Base-by-base conservation (phyloP, 225 moss, liverwort and hornwort species). In the Sphagnum contortum region DNA sequence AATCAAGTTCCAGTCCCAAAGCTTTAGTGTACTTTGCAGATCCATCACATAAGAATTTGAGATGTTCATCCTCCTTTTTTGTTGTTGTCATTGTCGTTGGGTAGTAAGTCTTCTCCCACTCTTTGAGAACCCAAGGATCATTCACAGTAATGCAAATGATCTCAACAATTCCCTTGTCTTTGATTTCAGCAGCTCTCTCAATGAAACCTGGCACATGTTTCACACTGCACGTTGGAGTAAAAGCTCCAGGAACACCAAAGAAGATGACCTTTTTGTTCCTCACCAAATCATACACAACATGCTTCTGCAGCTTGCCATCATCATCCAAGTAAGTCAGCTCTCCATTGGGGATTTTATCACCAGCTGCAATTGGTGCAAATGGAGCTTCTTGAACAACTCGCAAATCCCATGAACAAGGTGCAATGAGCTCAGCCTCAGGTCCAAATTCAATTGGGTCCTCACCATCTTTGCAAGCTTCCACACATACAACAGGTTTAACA, bases 151-250 rank as follows among this genome's bases (percentile, higher is more conserved):
- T 53, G 64, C 93, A 94, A 45, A 94, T 68, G 61, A 94, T 94
- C 44, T 90, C 82, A 54, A 80, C 66, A 2, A 94, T 79, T 14
- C 86, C 79, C 68, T 75, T 80, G 55, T 80, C 76, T 59, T 79
- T 73, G 46, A 94, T 76, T 66, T 94, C 90, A 47, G 82, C 77
- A 2, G 79, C 88, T 59, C 84, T 75, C 12, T 90, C 71, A 48
- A 94, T 52, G 60, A 94, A 94, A 2, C 93, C 90, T 4, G 90
- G 93, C 67, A 90, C 88, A 66, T 90, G 93, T 71, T 88, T 90
- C 77, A 94, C 74, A 64, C 93, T 94, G 79, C 92, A 93, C 4
- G 89, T 88, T 12, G 92, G 90, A 50, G 90, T 93, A 68, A 88
- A 93, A n/a, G 92, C 92, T 12, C 92, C 90, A 5, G 92, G 92